Evolutionary conservation across 1,284 basidiomycete genomes (phyloP).

Genomic region (Tilletia indica): DNA sequence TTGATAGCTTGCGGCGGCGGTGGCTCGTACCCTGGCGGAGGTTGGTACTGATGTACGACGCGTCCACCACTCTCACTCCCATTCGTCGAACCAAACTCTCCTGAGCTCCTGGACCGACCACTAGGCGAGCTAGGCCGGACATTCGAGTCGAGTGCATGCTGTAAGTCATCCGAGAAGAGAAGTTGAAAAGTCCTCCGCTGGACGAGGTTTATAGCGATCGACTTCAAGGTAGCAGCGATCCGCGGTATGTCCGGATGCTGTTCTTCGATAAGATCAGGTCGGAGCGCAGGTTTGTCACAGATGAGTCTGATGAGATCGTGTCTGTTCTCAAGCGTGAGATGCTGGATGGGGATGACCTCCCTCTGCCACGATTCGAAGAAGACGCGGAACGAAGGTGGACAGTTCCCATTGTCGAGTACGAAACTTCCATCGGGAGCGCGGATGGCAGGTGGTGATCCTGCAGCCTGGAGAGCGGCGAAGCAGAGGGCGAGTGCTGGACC

Average conservation of each 20-base stretch:
- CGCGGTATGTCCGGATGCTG: constrained; percentile 2
- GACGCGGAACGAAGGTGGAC: constrained; percentile 65
- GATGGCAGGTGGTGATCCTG: constrained; percentile 66
- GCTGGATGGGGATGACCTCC: constrained; percentile 67
- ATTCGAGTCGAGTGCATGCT: constrained; percentile 5
- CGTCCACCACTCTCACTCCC: background rate
- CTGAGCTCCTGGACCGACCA: too few species aligned
- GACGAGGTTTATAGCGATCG: constrained; percentile 21
- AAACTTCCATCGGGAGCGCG: constrained; percentile 62
- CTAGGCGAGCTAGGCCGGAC: background rate
- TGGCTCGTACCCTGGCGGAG: constrained; percentile 19
- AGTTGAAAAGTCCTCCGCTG: constrained; percentile 19
- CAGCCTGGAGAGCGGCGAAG: constrained; percentile 68
- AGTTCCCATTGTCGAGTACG: constrained; percentile 63
- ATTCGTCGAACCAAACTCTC: background rate
- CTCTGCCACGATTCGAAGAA: constrained; percentile 72
- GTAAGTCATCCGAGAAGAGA: constrained; percentile 19
- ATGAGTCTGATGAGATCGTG: constrained; percentile 77
- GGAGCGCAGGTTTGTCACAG: constrained; percentile 62
- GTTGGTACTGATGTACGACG: constrained; percentile 7
- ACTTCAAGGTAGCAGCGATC: constrained; percentile 16
- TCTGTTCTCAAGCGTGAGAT: constrained; percentile 65
- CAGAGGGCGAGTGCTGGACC: constrained; percentile 69
- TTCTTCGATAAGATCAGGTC: background rate
- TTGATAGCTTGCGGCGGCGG: background rate